phyloP scores from a whole-genome alignment of 2,329 filamentous ascomycete species.

The Acephala macrosclerotiorum region DNA sequence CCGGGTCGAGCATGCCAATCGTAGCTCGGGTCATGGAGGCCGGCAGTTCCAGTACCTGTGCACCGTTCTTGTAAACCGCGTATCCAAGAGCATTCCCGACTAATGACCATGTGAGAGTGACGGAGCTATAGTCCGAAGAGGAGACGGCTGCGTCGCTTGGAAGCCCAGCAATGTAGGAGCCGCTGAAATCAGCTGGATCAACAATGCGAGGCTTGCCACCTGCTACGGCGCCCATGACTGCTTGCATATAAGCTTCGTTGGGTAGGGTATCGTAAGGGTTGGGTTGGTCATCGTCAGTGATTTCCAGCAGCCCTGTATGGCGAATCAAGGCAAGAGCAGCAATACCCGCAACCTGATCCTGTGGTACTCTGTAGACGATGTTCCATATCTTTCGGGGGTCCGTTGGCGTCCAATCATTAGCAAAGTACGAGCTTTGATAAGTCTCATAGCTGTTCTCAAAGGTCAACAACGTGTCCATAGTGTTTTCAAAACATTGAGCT shows the following conservation, averaged over 20 bases:
- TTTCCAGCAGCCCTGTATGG: conserved; percentile 6
- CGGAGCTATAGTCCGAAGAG: conserved; percentile 23
- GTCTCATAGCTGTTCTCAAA: conserved; percentile 41
- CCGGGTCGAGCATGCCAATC: conserved; percentile 1
- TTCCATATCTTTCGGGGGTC: conserved; percentile 46
- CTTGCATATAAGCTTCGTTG: conserved; percentile 26
- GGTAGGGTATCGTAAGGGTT: conserved; percentile 26
- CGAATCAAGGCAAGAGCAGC: conserved; percentile 14
- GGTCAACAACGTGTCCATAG: conserved; percentile 45
- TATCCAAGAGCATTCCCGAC: conserved; percentile 17
- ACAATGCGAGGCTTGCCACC: conserved; percentile 15
- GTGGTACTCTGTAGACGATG: conserved; percentile 43
- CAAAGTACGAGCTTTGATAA: conserved; percentile 36
- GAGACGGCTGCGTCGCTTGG: conserved; percentile 7
- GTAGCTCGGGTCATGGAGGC: conserved; percentile 7
- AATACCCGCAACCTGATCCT: conserved; percentile 18
- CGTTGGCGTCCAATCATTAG: conserved; percentile 41
- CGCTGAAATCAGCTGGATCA: background rate
- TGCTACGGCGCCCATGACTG: conserved; percentile 12
- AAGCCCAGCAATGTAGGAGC: background rate
- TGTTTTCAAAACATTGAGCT: conserved; percentile 42
- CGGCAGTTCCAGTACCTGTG: conserved; percentile 5
- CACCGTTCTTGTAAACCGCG: conserved; percentile 8
- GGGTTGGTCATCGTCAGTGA: conserved; percentile 7
- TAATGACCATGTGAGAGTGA: conserved; percentile 17